Base-by-base conservation (phyloP, 805 yeast genomes). In the Hermanozyma aechmeae region DNA sequence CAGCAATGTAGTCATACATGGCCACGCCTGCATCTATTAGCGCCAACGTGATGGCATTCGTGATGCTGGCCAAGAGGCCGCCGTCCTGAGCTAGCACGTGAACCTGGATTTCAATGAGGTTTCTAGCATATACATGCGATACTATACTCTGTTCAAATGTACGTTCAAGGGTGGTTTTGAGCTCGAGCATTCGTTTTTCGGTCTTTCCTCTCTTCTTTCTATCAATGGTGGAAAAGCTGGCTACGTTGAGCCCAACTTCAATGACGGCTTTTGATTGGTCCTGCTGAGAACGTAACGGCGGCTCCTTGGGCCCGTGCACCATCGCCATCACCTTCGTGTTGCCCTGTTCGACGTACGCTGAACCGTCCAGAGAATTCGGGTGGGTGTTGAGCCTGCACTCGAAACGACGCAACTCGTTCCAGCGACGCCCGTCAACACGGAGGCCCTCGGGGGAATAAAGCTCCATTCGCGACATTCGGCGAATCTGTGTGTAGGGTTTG, bases 391-490 rank as follows among this genome's bases (percentile, higher is more conserved):
- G 75, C 13, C 75, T 71, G 48, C 95, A 82, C 22, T 73, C 73
- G 46, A 92, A 83, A 17, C 77, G 68, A 28, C 97, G 76, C 25
- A 87, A 66, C 53, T 92, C 98, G 46, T 89, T 85, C 86, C 92
- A 86, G 38, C 98, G 69, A 44, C 98, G 74, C 2, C 98, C 98
- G 51, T 92, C 97, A 10, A 79, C 62, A 39, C 98, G 67, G 26
- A 92, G 67, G 4, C 98, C 98, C 56, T 92, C 97, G 5, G 96
- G 96, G 0, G 96, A 87, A 50, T 83, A 89, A 25, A 92, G 56
- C 61, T 92, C 98, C 43, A 76, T 56, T 31, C 82, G 65, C 24
- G 79, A 73, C 79, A 75, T 75, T n/a, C n/a, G n/a, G n/a, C n/a
- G n/a, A n/a, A n/a, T n/a, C n/a, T n/a, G n/a, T n/a, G n/a, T n/a